These are phyloP conservation scores for Neostapfia colusana DNA, from an alignment of 176 grass and related monocot genomes.

Conservation along the genomic window DNA sequence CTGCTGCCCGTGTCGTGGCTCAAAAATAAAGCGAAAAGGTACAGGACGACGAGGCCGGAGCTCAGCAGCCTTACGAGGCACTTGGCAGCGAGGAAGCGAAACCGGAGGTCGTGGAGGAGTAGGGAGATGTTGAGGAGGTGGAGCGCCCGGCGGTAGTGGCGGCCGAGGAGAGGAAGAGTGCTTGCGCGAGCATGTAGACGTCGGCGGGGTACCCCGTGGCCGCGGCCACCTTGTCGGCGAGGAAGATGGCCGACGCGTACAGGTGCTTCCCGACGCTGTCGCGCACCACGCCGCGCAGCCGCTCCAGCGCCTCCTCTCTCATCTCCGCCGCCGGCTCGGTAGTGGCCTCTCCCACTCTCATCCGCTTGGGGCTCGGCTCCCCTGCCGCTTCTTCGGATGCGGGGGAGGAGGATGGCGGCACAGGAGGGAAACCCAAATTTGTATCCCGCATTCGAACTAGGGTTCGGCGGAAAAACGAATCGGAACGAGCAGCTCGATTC, in stretches of 20 bases:
- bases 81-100: conserved; percentile 94
- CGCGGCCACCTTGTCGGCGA: conserved; percentile 80
- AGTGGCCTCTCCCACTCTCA: conserved; percentile 26
- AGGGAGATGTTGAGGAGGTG: conserved; percentile 79
- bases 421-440: conserved; percentile 53
- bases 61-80: conserved; percentile 63
- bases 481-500: background rate
- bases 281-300: conserved; percentile 76
- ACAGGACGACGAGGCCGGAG: background rate
- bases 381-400: background rate
- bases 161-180: conserved; percentile 77
- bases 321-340: conserved; percentile 31
- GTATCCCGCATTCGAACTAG: conserved; percentile 52
- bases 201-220: conserved; percentile 72
- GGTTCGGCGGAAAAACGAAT: conserved; percentile 34
- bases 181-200: conserved; percentile 93
- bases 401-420: background rate
- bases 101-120: conserved; percentile 76
- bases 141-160: conserved; percentile 82
- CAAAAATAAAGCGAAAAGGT: background rate
- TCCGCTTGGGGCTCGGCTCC: conserved; percentile 42
- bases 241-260: conserved; percentile 84
- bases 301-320: conserved; percentile 80
- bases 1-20: background rate
- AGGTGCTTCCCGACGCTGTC: conserved; percentile 94